These are phyloP conservation scores for thale cress (Arabidopsis thaliana) DNA, from an alignment of 345 rosid genomes.

Conservation along the genomic window DNA sequence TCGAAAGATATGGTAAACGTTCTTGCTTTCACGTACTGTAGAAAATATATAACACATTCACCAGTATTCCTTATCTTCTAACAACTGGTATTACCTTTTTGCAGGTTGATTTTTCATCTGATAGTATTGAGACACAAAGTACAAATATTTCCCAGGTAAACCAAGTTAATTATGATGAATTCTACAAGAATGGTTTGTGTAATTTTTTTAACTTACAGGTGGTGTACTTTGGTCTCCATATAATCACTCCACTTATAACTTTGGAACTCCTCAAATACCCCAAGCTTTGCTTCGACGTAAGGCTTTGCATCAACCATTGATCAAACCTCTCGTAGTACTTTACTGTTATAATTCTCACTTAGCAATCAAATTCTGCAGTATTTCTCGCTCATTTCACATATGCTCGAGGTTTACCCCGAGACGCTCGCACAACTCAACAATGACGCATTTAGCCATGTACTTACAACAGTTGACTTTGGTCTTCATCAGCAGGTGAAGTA, in stretches of 20 bases:
- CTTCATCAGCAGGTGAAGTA: constrained; percentile 89
- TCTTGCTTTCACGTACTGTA: constrained; percentile 14
- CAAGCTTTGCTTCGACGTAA: constrained; percentile 96
- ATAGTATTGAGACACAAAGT: constrained; percentile 68
- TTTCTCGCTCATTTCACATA: constrained; percentile 81
- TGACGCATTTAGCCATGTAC: constrained; percentile 80
- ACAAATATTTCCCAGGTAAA: constrained; percentile 88
- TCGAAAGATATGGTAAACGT: constrained; percentile 86
- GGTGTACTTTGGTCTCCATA: constrained; percentile 90
- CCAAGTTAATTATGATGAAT: constrained; percentile 15
- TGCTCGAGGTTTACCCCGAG: constrained; percentile 97
- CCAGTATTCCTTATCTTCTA: constrained; percentile 21
- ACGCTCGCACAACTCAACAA: constrained; percentile 70
- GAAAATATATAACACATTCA: neutral
- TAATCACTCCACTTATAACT: constrained; percentile 84
- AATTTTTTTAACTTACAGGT: constrained; percentile 67
- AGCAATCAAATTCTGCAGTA: constrained; percentile 61
- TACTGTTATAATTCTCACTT: constrained; percentile 15
- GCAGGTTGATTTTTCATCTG: constrained; percentile 93
- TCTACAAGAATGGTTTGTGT: constrained; percentile 38
- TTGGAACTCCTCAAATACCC: constrained; percentile 96
- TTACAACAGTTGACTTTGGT: constrained; percentile 87
- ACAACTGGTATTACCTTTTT: constrained; percentile 22
- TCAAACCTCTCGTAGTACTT: constrained; percentile 22
- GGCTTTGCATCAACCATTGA: constrained; percentile 40